These are phyloP conservation scores for Fusarium brevicatenulatum DNA, from an alignment of 2,329 filamentous ascomycete species.

Conservation along the genomic window DNA sequence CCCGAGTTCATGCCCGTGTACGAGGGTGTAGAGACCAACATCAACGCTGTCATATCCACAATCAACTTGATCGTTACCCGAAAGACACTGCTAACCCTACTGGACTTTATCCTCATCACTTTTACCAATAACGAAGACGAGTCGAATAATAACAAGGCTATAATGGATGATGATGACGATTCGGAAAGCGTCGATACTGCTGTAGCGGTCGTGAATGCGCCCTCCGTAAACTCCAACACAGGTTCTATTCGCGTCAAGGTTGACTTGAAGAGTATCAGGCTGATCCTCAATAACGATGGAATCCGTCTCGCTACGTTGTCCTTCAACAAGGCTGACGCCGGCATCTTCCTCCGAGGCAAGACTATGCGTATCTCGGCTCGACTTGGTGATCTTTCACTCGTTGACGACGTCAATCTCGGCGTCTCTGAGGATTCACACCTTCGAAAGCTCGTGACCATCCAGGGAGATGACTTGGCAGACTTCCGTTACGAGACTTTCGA, in stretches of 20 bases:
- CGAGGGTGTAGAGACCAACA: constrained; percentile 91
- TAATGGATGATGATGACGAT: constrained; percentile 50
- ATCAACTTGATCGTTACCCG: constrained; percentile 96
- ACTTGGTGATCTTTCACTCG: constrained; percentile 85
- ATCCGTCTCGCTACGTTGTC: constrained; percentile 93
- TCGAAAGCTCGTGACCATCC: constrained; percentile 89
- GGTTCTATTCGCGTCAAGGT: constrained; percentile 94
- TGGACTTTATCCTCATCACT: constrained; percentile 94
- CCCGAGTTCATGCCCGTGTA: constrained; percentile 94
- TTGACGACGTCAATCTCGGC: constrained; percentile 94
- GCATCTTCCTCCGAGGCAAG: constrained; percentile 85
- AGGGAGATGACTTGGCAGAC: constrained; percentile 94
- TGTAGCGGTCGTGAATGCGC: constrained; percentile 40
- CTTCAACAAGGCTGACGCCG: constrained; percentile 90
- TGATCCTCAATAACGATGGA: constrained; percentile 97
- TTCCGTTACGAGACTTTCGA: constrained; percentile 99
- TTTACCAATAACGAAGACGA: constrained; percentile 74
- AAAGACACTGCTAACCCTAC: constrained; percentile 87
- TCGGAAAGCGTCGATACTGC: constrained; percentile 52
- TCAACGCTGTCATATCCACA: constrained; percentile 90
- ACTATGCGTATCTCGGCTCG: constrained; percentile 89
- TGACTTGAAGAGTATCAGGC: constrained; percentile 89
- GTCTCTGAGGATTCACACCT: constrained; percentile 83
- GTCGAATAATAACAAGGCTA: constrained; percentile 48
- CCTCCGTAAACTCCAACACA: constrained; percentile 51